Evolutionary conservation across 441 rosid species (phyloP), one percentile per base, ranked within the genome.

Genomic region (Adansonia rubrostipa): DNA sequence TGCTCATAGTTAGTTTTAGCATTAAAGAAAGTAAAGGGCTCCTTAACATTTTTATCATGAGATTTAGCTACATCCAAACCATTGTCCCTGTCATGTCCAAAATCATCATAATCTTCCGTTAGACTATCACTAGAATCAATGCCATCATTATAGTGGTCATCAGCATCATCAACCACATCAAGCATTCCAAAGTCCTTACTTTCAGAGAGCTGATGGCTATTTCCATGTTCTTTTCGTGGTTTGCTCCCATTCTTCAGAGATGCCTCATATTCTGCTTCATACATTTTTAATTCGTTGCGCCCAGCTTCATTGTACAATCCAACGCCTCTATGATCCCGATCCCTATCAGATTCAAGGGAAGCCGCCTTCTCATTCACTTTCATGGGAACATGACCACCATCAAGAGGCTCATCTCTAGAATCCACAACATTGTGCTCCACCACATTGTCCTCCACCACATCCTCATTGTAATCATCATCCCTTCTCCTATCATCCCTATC

Each of bases 401-500:
- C 78, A 64, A 62, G 73, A 77, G 85, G 81, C 75, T 77, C 83
- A 78, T 76, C 78, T 73, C 56, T 53, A 63, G 67, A 47, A 78
- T 66, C 80, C 65, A 13, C 47, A 17, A 82, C 76, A 11, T 74
- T 69, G 58, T 78, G 83, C n/a, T n/a, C n/a, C n/a, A n/a, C n/a
- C n/a, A n/a, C n/a, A n/a, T n/a, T n/a, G n/a, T n/a, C n/a, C 50
- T 89, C 87, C 33, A 87, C 87, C 28, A 53, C 88, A 70, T 89
- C 96, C 84, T 90, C 97, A 73, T 82, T 81, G 73, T 96, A 96
- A 81, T 92, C 97, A 74, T 79, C 88, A 84, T 96, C 98, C 75
- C 99, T 86, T 83, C 98, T 92, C 88, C 99, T 89, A 80, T 94
- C 99, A 85, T 96, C 99, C 85, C 78, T 89, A 82, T 96, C 98